Evolutionary conservation across 495 filamentous ascomycete species (phyloP), one percentile per base, ranked within the genome.

Genomic region (Xylaria telfairii): DNA sequence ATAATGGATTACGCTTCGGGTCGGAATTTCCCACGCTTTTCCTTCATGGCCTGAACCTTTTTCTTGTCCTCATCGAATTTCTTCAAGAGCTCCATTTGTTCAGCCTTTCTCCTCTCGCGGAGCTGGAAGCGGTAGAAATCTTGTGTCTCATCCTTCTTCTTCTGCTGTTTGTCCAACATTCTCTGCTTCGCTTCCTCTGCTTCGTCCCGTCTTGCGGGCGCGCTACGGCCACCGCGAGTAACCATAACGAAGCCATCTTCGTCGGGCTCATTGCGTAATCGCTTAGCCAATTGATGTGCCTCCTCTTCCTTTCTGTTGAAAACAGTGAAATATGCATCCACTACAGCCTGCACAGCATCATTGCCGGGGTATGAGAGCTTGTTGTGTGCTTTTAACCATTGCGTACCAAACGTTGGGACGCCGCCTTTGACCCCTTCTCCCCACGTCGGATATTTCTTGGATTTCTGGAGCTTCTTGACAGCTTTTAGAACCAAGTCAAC

Each of bases 161-260:
- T 88, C 75, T 87, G 84, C 56, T 86, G 81, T 82, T 87, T 89
- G 83, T 94, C 90, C 77, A 92, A 85, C 87, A 93, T 90, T 84
- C 89, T 89, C 81, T 89, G 87, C 71, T 88, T 87, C 74, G 90
- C 85, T 76, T 88, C 89, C 80, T 90, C 88, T 13, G 92, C 90
- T 75, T 94, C 93, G 74, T 92, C 92, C 70, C 90, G 87, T 56
- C 88, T 83, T 21, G 92, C 93, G 10, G 92, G 90, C 15, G 92
- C 93, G 12, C 85, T 84, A 67, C 92, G 89, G 56, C 90, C 89
- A 4, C 94, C 95, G 67, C 91, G 86, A 4, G 90, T 92, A 37
- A 99, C 96, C 39, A 93, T 98, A 26, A 98, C 86, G 77, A 99
- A 99, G 12, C 96, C 96, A 80, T 99, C 96, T 76, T 93, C 94